These are phyloP conservation scores for Ophryocystis elektroscirrha DNA, from an alignment of 169 alveolate species.

Conservation along the genomic window DNA sequence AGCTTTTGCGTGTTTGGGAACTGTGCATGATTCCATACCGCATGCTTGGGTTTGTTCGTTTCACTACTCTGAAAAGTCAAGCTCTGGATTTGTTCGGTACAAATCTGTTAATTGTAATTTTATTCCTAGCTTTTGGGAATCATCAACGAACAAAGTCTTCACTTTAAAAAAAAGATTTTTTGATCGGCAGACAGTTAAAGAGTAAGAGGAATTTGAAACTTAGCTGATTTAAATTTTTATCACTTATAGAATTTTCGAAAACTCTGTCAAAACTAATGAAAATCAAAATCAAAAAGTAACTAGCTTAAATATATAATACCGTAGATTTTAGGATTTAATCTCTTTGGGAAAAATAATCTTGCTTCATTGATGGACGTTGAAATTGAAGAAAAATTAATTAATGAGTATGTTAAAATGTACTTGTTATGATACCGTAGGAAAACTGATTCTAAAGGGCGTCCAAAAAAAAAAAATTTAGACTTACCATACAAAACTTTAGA, in stretches of 20 bases:
- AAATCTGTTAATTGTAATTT: no score
- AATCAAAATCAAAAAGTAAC: neutral
- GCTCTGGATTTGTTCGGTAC: slow-evolving; percentile 1
- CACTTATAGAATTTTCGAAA: neutral
- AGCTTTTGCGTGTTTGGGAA: slow-evolving; percentile 18
- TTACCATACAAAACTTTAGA: slow-evolving; percentile 20
- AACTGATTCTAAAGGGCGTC: neutral
- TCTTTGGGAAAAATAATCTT: neutral
- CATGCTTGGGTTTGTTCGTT: slow-evolving; percentile 19
- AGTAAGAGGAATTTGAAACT: no score
- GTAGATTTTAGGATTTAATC: neutral
- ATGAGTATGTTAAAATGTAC: neutral
- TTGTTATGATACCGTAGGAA: neutral
- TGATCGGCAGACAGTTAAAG: neutral
- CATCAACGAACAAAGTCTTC: slow-evolving; percentile 4
- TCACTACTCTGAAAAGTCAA: slow-evolving; percentile 8
- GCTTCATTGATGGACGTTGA: slow-evolving; percentile 4
- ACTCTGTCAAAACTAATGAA: neutral
- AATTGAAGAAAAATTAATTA: neutral
- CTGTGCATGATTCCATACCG: slow-evolving; percentile 6
- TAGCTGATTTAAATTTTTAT: neutral
- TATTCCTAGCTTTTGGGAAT: no score
- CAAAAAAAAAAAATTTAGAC: neutral
- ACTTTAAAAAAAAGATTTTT: slow-evolving; percentile 1
- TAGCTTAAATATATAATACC: neutral